phyloP scores from a whole-genome alignment of 2,329 filamentous ascomycete species.

The Cladosporium phlei region DNA sequence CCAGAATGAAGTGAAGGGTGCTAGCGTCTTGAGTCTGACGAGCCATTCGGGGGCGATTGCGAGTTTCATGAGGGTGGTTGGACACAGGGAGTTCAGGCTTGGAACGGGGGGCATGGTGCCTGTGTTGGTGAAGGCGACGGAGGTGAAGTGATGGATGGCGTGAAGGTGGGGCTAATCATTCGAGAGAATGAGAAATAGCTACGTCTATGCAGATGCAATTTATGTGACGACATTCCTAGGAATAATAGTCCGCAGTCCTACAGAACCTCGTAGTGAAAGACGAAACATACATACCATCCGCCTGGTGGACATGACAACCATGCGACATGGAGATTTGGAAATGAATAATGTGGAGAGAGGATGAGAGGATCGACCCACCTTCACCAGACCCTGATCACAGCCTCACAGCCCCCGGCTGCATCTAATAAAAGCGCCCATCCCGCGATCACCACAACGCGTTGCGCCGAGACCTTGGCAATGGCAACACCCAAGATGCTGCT shows the following conservation, averaged over 20 bases:
- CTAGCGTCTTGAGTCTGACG: conserved; percentile 50
- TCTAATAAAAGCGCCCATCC: not conserved
- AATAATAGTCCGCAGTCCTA: no score
- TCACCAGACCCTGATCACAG: not conserved
- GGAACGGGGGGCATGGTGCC: conserved; percentile 50
- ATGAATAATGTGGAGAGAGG: not conserved
- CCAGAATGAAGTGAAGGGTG: conserved; percentile 33
- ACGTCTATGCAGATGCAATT: no score
- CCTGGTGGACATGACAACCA: conserved; percentile 7
- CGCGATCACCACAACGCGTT: not conserved
- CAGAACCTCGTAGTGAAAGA: no score
- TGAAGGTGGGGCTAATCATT: no score
- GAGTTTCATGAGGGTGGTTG: conserved; percentile 44
- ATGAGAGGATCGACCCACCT: not conserved
- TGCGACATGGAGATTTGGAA: not conserved
- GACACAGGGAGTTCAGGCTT: conserved; percentile 45
- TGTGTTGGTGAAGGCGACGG: conserved; percentile 43
- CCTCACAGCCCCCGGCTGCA: not conserved
- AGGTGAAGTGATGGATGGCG: not conserved
- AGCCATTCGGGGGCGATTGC: conserved; percentile 57
- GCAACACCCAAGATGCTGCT: not conserved
- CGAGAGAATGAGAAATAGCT: no score
- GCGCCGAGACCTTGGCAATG: conserved; percentile 3
- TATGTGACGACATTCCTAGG: no score
- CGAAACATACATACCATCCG: no score